Conservation (phyloP, 2,329 filamentous ascomycete genomes). For the Camptophora hylomeconis region DNA sequence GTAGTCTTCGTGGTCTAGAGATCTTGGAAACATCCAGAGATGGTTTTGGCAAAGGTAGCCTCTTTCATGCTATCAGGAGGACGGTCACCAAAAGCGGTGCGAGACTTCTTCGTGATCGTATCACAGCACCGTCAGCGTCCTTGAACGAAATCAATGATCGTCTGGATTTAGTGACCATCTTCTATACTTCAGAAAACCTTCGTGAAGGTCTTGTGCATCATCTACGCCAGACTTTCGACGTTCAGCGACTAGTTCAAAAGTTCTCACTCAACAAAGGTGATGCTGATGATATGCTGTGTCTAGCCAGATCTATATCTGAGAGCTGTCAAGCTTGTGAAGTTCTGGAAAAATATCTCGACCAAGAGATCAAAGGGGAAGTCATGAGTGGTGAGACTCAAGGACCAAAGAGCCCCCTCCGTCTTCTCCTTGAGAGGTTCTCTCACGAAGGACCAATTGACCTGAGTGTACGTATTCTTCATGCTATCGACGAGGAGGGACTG, state of each 20-base stretch:
- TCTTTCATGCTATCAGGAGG: slow-evolving; percentile 76
- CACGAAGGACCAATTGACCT: slow-evolving; percentile 56
- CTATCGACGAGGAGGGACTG: slow-evolving; percentile 91
- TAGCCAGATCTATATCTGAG: slow-evolving; percentile 75
- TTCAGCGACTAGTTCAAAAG: slow-evolving; percentile 80
- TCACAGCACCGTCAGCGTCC: slow-evolving; percentile 84
- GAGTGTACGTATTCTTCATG: slow-evolving; percentile 55
- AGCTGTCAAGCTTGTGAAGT: slow-evolving; percentile 41
- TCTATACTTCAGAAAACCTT: slow-evolving; percentile 54
- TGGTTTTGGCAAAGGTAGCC: slow-evolving; percentile 62
- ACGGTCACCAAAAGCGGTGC: slow-evolving; percentile 89
- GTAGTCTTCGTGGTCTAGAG: slow-evolving; percentile 78
- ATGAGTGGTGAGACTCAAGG: slow-evolving; percentile 17
- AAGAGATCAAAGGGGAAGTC: too few relatives aligned
- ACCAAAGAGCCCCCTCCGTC: slow-evolving; percentile 17
- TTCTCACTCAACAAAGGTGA: slow-evolving; percentile 89
- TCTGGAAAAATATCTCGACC: too few relatives aligned
- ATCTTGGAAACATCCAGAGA: slow-evolving; percentile 78
- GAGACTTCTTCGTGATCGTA: slow-evolving; percentile 67
- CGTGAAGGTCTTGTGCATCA: slow-evolving; percentile 57
- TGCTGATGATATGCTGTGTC: slow-evolving; percentile 72
- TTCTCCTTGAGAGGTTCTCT: slow-evolving; percentile 45
- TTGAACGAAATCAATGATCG: slow-evolving; percentile 63
- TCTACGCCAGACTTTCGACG: slow-evolving; percentile 67
- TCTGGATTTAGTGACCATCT: slow-evolving; percentile 66